Evolutionary conservation across 495 filamentous ascomycete genomes (phyloP).

Genomic region (Durotheca rogersii): DNA sequence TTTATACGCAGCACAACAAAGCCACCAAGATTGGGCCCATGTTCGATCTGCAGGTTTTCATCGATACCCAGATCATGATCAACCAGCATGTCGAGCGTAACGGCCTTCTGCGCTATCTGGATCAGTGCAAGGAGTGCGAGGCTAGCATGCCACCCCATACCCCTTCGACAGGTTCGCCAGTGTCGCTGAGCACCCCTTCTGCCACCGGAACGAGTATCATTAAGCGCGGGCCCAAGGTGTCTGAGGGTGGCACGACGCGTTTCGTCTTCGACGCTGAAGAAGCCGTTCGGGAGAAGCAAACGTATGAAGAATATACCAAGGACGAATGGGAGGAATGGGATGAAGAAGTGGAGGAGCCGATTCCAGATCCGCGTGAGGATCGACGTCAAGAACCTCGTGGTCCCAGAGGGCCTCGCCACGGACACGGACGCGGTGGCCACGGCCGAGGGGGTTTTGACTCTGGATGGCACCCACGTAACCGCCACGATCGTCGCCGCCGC

Average conservation of each 20-base stretch:
- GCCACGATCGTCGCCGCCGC: conserved; percentile 32
- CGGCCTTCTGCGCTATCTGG: conserved; percentile 38
- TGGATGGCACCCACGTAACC: conserved; percentile 24
- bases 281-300: conserved; percentile 67
- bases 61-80: conserved; percentile 78
- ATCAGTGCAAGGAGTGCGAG: conserved; percentile 46
- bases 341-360: conserved; percentile 59
- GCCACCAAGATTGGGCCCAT: conserved; percentile 69
- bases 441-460: conserved; percentile 31
- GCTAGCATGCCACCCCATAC: conserved; percentile 39
- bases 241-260: conserved; percentile 72
- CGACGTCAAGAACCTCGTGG: conserved; percentile 36
- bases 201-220: conserved; percentile 37
- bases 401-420: conserved; percentile 30
- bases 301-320: conserved; percentile 67
- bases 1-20: conserved; percentile 75
- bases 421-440: conserved; percentile 34
- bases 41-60: conserved; percentile 71
- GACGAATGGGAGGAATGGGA: conserved; percentile 79
- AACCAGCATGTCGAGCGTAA: conserved; percentile 67
- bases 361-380: conserved; percentile 39
- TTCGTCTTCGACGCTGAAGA: conserved; percentile 86
- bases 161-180: conserved; percentile 37
- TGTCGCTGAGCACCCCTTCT: conserved; percentile 42
- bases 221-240: conserved; percentile 53